Conservation (phyloP, 257 asterid species). For the Henckelia pumila region DNA sequence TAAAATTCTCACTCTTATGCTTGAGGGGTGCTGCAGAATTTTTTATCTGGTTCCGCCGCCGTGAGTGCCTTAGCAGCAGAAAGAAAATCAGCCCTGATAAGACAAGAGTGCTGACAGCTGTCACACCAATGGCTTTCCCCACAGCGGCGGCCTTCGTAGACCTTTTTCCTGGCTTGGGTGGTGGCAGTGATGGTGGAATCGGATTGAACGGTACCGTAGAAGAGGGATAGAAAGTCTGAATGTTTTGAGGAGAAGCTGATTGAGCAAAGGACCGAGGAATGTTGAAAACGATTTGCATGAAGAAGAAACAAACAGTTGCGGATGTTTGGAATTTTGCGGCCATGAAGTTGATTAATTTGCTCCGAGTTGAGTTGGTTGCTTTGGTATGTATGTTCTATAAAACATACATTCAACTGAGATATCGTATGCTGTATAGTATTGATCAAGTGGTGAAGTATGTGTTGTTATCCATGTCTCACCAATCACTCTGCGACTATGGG, state of each 20-base stretch:
- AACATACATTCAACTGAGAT: too few relatives aligned
- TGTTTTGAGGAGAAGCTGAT: constrained; percentile 48
- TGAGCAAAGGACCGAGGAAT: constrained; percentile 41
- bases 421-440: too few relatives aligned
- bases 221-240: constrained; percentile 53
- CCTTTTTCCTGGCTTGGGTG: constrained; percentile 20
- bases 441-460: too few relatives aligned
- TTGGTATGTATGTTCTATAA: constrained; percentile 25
- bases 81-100: constrained; percentile 46
- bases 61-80: constrained; percentile 31
- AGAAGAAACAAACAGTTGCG: constrained; percentile 25
- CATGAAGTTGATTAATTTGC: constrained; percentile 31
- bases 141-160: constrained; percentile 53
- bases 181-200: constrained; percentile 18
- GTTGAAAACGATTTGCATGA: constrained; percentile 30
- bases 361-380: constrained; percentile 47
- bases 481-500: too few relatives aligned
- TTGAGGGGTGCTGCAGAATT: neutral
- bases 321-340: constrained; percentile 28
- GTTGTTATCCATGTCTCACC: too few relatives aligned
- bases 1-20: constrained; percentile 32
- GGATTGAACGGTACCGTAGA: neutral
- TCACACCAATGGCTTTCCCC: constrained; percentile 60
- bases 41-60: constrained; percentile 33
- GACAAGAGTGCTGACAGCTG: constrained; percentile 55